Evolutionary conservation across 192 early-diverging fungal species (phyloP).

Genomic region (Entomortierella lignicola): DNA sequence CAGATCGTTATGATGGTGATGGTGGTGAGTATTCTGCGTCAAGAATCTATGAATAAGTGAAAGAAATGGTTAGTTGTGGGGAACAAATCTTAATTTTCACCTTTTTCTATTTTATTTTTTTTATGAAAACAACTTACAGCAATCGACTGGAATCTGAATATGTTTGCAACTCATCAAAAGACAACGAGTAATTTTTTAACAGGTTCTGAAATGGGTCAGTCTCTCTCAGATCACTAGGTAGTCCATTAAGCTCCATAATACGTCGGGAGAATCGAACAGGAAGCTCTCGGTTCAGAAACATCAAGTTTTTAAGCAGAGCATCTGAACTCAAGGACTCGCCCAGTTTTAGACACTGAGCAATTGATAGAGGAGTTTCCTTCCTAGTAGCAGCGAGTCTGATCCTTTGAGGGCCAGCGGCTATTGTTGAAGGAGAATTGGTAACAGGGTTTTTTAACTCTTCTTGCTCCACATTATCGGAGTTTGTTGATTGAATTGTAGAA

Average conservation of each 20-base stretch:
- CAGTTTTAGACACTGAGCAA: conserved; percentile 37
- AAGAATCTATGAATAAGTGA: conserved; percentile 33
- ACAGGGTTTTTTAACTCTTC: neutral
- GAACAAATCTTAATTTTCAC: conserved; percentile 4
- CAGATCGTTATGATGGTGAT: conserved; percentile 15
- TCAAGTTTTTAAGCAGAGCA: conserved; percentile 42
- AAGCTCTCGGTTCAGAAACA: conserved; percentile 39
- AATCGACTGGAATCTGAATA: conserved; percentile 42
- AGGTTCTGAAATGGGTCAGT: conserved; percentile 43
- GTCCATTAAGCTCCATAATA: conserved; percentile 26
- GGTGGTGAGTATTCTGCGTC: conserved; percentile 17
- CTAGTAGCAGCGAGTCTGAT: conserved; percentile 36
- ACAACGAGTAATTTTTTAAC: conserved; percentile 30
- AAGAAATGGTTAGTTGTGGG: no score
- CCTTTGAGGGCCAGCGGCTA: conserved; percentile 9
- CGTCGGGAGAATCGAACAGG: conserved; percentile 44
- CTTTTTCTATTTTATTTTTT: no score
- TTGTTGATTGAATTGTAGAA: neutral
- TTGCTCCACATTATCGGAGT: conserved; percentile 14
- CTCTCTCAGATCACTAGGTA: conserved; percentile 26
- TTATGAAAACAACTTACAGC: conserved; percentile 14
- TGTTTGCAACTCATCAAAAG: conserved; percentile 28
- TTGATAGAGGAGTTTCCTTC: conserved; percentile 39
- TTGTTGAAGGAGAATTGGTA: neutral
- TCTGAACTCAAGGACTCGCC: conserved; percentile 34